Base-by-base conservation (phyloP, 495 filamentous ascomycete genomes). In the Talaromyces adpressus region DNA sequence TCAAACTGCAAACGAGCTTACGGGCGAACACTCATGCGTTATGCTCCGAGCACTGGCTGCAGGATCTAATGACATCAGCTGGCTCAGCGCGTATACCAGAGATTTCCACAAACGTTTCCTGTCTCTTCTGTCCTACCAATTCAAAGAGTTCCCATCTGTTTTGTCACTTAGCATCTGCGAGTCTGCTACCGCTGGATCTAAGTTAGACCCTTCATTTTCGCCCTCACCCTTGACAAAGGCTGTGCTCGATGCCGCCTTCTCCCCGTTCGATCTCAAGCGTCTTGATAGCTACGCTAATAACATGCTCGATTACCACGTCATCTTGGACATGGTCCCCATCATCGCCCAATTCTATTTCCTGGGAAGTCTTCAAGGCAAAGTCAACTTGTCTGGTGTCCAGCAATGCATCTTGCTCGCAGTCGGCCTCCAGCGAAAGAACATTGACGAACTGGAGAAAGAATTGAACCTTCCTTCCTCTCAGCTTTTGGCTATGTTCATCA, bases 11-110 rank as follows among this genome's bases (percentile, higher is more conserved):
- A 98, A 97, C 70, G 91, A 97, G 54, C 82, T 99, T 27, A 99
- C 94, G 0, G 95, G 95, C 65, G 95, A 99, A 77, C 93, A 99
- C 69, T 93, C 93, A 0, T 97, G 92, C 72, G 93, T 99, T 36
- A 99, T 99, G 95, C 83, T 99, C 34, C 87, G 91, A 59, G 87
- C 90, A 5, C 78, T 87, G 25, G 75, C 78, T 34, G 77, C 79
- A 25, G 82, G 85, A 47, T 79, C 78, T 51, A 83, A 81, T 53
- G 91, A 97, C 66, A 81, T 78, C 53, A 82, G 80, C 67, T 98
- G 95, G 94, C 82, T 97, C 12, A 90, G 89, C 39, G 92, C 92
- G 8, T 99, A 93, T 69, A 81, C 93, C 7, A 85, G 85, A 56
- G 95, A 99, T 73, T 99, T 97, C 83, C 93, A 97, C 66, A 85